These are phyloP conservation scores for Zea mays DNA, from an alignment of 176 grass and related monocot genomes.

Conservation along the genomic window DNA sequence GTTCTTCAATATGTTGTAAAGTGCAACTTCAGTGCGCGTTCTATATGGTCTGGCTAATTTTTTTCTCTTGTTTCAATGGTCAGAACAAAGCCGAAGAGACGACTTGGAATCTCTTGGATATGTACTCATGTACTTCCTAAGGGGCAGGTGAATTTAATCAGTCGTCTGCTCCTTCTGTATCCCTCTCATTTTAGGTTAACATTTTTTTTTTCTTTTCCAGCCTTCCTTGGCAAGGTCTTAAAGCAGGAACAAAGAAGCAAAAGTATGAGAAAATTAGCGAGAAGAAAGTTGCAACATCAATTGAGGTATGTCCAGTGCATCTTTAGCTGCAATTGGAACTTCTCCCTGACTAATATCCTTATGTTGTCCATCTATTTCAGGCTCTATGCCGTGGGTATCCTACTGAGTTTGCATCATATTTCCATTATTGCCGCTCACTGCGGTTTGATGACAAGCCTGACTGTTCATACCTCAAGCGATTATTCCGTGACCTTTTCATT, in stretches of 20 bases:
- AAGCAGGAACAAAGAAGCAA: conserved; percentile 98
- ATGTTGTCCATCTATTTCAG: conserved; percentile 47
- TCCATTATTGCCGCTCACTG: conserved; percentile 91
- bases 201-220: conserved; percentile 40
- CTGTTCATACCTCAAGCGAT: conserved; percentile 93
- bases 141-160: conserved; percentile 73
- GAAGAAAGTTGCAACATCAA: conserved; percentile 95
- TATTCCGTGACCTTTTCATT: conserved; percentile 97
- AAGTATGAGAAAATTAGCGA: conserved; percentile 96
- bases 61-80: conserved; percentile 13
- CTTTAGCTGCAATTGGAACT: conserved; percentile 9
- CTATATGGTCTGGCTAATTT: conserved; percentile 8
- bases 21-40: background rate
- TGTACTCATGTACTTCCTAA: conserved; percentile 96
- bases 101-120: conserved; percentile 99
- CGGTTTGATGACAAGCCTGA: conserved; percentile 93
- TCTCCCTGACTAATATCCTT: background rate
- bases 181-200: conserved; percentile 3
- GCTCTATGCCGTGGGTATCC: conserved; percentile 86
- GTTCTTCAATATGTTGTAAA: conserved; percentile 13
- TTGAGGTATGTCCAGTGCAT: conserved; percentile 57
- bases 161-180: conserved; percentile 19
- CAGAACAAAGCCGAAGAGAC: conserved; percentile 99
- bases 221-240: conserved; percentile 98
- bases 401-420: conserved; percentile 92